Conservation (phyloP, 768 basidiomycete genomes). For the Phanerodontia chrysosporium region DNA sequence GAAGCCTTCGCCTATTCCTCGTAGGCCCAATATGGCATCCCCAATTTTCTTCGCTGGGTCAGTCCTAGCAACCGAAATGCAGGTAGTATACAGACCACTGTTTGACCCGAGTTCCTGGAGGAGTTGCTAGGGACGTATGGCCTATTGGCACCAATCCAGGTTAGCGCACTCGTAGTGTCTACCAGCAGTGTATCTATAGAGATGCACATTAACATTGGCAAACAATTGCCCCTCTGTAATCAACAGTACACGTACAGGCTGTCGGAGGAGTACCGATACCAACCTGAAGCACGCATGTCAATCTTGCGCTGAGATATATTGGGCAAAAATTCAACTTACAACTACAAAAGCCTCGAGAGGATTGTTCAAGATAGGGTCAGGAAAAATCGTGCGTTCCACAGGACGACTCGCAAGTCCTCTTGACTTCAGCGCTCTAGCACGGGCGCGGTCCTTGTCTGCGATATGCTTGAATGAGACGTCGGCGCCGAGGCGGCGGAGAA, state of each 20-base stretch:
- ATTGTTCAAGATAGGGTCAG: background rate
- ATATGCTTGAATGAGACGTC: background rate
- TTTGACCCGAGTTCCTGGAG: background rate
- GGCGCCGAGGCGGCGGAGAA: no score
- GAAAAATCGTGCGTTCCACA: background rate
- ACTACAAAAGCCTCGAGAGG: constrained; percentile 3
- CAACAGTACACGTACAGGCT: constrained; percentile 14
- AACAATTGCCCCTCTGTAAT: background rate
- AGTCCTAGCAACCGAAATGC: constrained; percentile 20
- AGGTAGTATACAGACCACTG: constrained; percentile 35
- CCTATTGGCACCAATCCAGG: constrained; percentile 14
- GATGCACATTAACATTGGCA: no score
- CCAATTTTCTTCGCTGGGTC: no score
- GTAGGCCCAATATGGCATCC: constrained; percentile 29
- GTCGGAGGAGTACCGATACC: constrained; percentile 22
- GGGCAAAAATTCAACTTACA: no score
- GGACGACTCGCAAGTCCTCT: background rate
- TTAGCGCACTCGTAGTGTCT: background rate
- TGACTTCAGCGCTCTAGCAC: background rate
- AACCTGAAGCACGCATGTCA: constrained; percentile 12
- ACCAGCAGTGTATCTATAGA: background rate
- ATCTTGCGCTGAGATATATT: no score
- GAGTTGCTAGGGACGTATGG: constrained; percentile 29
- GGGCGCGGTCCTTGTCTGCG: background rate
- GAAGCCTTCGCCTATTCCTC: constrained; percentile 31